phyloP scores from a whole-genome alignment of 1,284 basidiomycete species.

The Tylopilus sp. region DNA sequence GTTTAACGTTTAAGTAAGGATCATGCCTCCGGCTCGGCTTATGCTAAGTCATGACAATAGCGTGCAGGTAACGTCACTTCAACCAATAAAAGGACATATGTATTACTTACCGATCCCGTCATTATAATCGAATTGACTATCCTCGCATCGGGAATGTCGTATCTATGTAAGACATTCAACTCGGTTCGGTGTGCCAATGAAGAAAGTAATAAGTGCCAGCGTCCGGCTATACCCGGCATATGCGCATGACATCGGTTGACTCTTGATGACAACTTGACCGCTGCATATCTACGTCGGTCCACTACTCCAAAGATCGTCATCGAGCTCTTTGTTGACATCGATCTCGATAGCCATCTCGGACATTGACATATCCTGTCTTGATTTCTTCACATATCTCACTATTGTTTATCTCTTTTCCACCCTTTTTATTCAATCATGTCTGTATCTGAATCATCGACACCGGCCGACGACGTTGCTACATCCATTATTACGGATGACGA shows the following conservation, averaged over 20 bases:
- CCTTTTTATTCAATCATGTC: slow-evolving; percentile 29
- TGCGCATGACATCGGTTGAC: not conserved
- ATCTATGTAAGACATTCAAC: too few relatives aligned
- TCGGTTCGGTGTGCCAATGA: too few relatives aligned
- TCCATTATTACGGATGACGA: slow-evolving; percentile 23
- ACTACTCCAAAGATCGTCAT: not conserved
- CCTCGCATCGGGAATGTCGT: too few relatives aligned
- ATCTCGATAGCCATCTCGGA: not conserved
- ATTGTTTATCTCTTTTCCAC: not conserved
- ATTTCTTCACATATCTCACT: not conserved
- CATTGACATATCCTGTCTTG: not conserved
- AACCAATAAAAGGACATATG: too few relatives aligned
- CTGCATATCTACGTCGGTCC: not conserved
- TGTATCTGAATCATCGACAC: slow-evolving; percentile 23
- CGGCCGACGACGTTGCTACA: slow-evolving; percentile 7
- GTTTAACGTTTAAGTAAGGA: too few relatives aligned
- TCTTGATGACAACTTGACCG: too few relatives aligned
- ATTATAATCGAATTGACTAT: too few relatives aligned
- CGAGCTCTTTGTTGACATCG: slow-evolving; percentile 4
- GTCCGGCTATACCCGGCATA: not conserved
- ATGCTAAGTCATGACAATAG: too few relatives aligned
- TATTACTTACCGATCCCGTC: too few relatives aligned
- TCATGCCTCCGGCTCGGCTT: too few relatives aligned
- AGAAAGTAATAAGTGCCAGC: too few relatives aligned
- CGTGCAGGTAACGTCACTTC: too few relatives aligned